Percentiles rank a stretch among this genome's conserved stretches.
Conservation (phyloP, 2,329 filamentous ascomycete genomes). For the Ceratocystis diversiconidia region DNA sequence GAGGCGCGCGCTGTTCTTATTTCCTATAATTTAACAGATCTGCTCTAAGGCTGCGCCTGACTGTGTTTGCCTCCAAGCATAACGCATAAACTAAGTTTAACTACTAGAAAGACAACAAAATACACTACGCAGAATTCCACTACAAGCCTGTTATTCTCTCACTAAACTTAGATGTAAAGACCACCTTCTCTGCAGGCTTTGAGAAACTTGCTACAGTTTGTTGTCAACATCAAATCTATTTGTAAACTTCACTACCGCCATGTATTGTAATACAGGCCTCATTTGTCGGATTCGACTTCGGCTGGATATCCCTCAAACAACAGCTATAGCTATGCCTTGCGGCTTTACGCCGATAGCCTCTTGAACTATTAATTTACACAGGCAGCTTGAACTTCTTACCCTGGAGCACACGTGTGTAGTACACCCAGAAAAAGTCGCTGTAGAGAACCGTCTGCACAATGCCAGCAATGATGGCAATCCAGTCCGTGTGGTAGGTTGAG, state of each 20-base stretch:
- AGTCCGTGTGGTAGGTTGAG: slow-evolving; percentile 55
- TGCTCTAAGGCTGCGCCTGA: too few species aligned
- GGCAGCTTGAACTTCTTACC: slow-evolving; percentile 79
- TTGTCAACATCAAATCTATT: neutral
- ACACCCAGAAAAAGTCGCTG: slow-evolving; percentile 99
- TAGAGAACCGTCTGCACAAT: slow-evolving; percentile 90
- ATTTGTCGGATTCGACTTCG: neutral
- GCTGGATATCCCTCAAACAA: neutral
- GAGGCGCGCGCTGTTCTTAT: too few species aligned
- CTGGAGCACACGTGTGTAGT: slow-evolving; percentile 91
- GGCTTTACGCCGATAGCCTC: neutral
- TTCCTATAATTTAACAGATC: too few species aligned
- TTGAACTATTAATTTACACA: slow-evolving; percentile 38
- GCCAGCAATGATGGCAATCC: slow-evolving; percentile 76
- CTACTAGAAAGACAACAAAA: neutral
- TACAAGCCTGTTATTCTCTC: neutral
- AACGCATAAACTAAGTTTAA: neutral
- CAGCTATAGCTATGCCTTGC: neutral
- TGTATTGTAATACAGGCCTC: neutral
- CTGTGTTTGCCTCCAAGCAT: too few species aligned
- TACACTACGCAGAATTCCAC: neutral
- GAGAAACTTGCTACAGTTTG: neutral
- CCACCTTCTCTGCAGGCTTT: neutral
- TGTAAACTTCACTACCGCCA: neutral
- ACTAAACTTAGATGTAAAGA: neutral